These are phyloP conservation scores for Ramichloridium luteum DNA, from an alignment of 2,329 filamentous ascomycete genomes.

Conservation along the genomic window DNA sequence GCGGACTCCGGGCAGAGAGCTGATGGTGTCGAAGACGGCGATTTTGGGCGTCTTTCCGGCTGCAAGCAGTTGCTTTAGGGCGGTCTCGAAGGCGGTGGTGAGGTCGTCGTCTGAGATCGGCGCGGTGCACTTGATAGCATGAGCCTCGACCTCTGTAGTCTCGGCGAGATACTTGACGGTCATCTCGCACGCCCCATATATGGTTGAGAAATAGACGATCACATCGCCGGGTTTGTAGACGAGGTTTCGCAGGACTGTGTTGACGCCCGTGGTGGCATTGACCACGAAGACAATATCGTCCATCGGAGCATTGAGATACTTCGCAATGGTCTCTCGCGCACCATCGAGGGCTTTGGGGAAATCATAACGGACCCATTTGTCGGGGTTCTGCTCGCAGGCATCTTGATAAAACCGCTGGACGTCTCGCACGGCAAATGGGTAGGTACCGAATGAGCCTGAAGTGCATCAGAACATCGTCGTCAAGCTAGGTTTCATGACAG, in stretches of 20 bases:
- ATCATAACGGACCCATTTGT: constrained; percentile 62
- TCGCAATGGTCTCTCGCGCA: constrained; percentile 51
- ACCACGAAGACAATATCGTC: constrained; percentile 62
- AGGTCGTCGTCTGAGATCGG: constrained; percentile 60
- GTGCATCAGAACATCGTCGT: constrained; percentile 2
- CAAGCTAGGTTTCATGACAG: not conserved
- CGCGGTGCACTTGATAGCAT: constrained; percentile 51
- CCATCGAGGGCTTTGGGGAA: constrained; percentile 51
- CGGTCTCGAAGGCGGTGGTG: constrained; percentile 47
- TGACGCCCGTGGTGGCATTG: constrained; percentile 70
- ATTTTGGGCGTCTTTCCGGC: constrained; percentile 53
- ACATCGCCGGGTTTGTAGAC: constrained; percentile 47
- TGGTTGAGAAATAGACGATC: constrained; percentile 65
- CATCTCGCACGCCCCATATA: constrained; percentile 69
- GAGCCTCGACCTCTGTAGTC: constrained; percentile 38
- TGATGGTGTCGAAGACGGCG: constrained; percentile 69
- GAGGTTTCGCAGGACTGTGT: constrained; percentile 68
- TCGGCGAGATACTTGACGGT: constrained; percentile 63
- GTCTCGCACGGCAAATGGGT: constrained; percentile 50
- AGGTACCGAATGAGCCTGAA: constrained; percentile 66
- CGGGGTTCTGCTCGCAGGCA: constrained; percentile 54
- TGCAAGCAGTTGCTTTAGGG: constrained; percentile 37
- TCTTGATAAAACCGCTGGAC: constrained; percentile 55
- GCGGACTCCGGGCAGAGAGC: constrained; percentile 63
- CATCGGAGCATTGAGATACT: constrained; percentile 51